A percentile compares a stretch with the other conserved stretches of the same genome.
Conservation (phyloP, 495 filamentous ascomycete genomes). For the Aspergillus haitiensis region DNA sequence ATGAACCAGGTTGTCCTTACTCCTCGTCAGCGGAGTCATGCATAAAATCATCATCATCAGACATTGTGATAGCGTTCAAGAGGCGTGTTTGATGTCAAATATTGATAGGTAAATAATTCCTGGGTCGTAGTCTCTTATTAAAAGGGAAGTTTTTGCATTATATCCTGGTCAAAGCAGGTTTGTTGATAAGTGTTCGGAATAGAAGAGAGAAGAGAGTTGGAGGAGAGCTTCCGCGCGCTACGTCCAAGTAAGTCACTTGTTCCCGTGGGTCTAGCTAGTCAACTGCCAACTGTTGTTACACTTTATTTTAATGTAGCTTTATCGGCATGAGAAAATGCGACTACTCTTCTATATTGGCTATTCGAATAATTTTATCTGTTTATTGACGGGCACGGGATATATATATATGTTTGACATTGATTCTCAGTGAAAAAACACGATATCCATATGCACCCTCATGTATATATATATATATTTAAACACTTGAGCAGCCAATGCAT, state of each 20-base stretch:
- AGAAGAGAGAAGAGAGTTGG: neutral
- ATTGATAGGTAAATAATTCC: neutral
- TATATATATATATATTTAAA: too few species aligned
- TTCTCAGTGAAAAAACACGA: too few species aligned
- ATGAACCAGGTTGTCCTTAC: conserved; percentile 30
- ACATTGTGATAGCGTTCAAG: conserved; percentile 59
- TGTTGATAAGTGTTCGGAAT: conserved; percentile 2
- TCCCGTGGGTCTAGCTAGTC: conserved; percentile 4
- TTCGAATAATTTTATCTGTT: too few species aligned
- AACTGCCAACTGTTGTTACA: neutral
- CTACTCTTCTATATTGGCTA: neutral
- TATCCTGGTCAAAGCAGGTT: neutral
- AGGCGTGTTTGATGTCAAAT: neutral
- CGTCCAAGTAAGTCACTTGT: neutral
- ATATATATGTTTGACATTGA: too few species aligned
- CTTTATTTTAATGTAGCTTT: too few species aligned
- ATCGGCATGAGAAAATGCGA: neutral
- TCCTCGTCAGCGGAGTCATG: conserved; percentile 94
- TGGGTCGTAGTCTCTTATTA: neutral
- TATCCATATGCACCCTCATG: too few species aligned
- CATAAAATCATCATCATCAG: conserved; percentile 98
- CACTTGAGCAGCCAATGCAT: too few species aligned
- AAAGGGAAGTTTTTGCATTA: too few species aligned
- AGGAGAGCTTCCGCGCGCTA: conserved; percentile 22
- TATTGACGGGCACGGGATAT: too few species aligned